Conservation (phyloP, 164 flowering plant species). For the Vitis amurensis region DNA sequence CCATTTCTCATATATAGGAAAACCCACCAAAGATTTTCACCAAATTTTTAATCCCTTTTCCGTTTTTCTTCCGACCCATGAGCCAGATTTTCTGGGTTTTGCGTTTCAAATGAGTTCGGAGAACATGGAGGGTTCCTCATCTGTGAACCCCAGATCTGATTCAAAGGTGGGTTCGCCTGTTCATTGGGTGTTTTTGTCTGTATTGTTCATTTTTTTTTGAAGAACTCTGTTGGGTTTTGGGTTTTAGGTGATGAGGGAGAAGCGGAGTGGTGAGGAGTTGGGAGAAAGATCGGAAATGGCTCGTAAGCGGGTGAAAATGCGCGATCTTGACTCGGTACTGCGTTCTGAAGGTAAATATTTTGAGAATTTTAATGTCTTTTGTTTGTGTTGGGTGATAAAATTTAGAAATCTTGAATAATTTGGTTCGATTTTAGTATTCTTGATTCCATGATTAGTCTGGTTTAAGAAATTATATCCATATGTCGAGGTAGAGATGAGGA, state of each 20-base stretch:
- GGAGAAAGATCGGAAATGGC: conserved; percentile 26
- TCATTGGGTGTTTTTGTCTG: not conserved
- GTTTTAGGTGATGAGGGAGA: conserved; percentile 25
- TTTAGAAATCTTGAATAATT: not conserved
- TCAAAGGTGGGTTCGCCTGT: conserved; percentile 18
- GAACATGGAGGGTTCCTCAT: conserved; percentile 11
- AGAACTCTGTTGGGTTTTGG: not conserved
- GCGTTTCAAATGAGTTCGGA: not conserved
- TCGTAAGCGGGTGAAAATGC: conserved; percentile 50
- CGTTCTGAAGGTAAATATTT: conserved; percentile 41
- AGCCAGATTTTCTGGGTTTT: not conserved
- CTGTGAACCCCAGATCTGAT: conserved; percentile 17
- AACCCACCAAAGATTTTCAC: too few species aligned
- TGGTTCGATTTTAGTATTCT: not conserved
- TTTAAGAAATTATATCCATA: too few species aligned
- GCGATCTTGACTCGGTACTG: conserved; percentile 50
- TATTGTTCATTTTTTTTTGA: not conserved
- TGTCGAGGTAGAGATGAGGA: too few species aligned
- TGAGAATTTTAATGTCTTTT: not conserved
- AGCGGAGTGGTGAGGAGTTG: conserved; percentile 29
- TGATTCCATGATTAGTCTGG: too few species aligned
- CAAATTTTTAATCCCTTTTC: conserved; percentile 7
- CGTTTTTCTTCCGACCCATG: not conserved
- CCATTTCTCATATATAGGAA: too few species aligned
- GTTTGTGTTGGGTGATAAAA: not conserved